Evolutionary conservation across 2,329 filamentous ascomycete species (phyloP), one percentile per base, ranked within the genome.

Genomic region (Botryotinia convoluta): DNA sequence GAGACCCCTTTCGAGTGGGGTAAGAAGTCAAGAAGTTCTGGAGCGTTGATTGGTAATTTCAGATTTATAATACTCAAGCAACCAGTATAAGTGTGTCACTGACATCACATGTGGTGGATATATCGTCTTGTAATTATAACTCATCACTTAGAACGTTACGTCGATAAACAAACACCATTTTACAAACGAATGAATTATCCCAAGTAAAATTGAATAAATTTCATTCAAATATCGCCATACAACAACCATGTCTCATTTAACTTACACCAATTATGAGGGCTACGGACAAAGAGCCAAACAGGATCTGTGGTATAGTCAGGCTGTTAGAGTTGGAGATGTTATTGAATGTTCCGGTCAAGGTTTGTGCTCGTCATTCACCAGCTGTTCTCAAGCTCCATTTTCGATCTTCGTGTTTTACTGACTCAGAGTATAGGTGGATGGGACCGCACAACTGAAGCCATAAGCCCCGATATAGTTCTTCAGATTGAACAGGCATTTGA

Each of bases 401-500:
- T 32, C 7, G 26, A 29, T 18, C 29, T 7, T 22, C 26, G 26
- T 39, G 22, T 59, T 26, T 16, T 29, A 42, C 51, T 69, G n/a
- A 69, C 48, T 68, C 26, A 22, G n/a, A 60, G 20, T 48, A 22
- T 32, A 84, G 79, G 82, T 78, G 78, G 82, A 74, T 83, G 81
- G 80, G 72, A 82, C 42, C 79, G 78, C 70, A 69, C 74, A 39
- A 77, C 74, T 16, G 75, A 72, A n/a, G 62, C 71, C 3, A 74
- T 81, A 63, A 73, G 78, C 71, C 77, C 76, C 3, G 83, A 85
- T 18, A 80, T 86, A 59, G 82, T 83, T 64, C 82, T 80, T 0
- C 82, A 88, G 70, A 85, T 88, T 64, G 85, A 86, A 68, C 83
- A 84, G 71, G 86, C 88, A 0, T 91, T 91, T 76, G 79, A 78